Evolutionary conservation across 176 grass and related monocot species (phyloP).

Genomic region (Oropetium thomaeum): DNA sequence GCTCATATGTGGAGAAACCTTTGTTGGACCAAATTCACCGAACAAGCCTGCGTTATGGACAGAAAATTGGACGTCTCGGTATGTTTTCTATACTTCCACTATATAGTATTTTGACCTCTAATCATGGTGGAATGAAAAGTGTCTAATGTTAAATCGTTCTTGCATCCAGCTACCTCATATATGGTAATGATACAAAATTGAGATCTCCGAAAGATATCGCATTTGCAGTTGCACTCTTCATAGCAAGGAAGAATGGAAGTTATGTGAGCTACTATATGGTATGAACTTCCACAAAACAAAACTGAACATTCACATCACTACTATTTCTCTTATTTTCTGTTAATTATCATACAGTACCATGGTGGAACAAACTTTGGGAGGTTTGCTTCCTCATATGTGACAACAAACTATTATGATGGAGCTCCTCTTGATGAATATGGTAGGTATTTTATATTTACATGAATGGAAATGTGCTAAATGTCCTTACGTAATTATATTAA

Average conservation of each 20-base stretch:
- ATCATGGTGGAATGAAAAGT: not conserved
- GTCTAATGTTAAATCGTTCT: conserved; percentile 15
- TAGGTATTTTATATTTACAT: conserved; percentile 29
- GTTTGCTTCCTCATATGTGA: conserved; percentile 77
- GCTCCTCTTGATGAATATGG: conserved; percentile 97
- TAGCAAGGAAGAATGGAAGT: conserved; percentile 79
- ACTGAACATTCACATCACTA: not conserved
- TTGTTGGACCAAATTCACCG: conserved; percentile 75
- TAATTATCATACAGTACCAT: conserved; percentile 63
- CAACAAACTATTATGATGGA: conserved; percentile 86
- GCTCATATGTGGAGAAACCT: conserved; percentile 71
- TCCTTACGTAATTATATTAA: not conserved
- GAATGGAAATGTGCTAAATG: not conserved
- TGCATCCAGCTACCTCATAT: conserved; percentile 48
- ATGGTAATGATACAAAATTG: conserved; percentile 58
- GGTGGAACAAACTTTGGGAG: conserved; percentile 96
- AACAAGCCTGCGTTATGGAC: conserved; percentile 87
- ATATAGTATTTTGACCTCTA: not conserved
- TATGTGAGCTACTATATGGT: conserved; percentile 99
- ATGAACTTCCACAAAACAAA: not conserved
- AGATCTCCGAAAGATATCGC: conserved; percentile 72
- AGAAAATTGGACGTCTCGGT: conserved; percentile 86
- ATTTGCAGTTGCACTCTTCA: conserved; percentile 69
- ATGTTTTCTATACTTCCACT: conserved; percentile 1
- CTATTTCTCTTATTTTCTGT: not conserved